Evolutionary conservation across 2,329 filamentous ascomycete species (phyloP).

Genomic region (Cladosporium sp.): DNA sequence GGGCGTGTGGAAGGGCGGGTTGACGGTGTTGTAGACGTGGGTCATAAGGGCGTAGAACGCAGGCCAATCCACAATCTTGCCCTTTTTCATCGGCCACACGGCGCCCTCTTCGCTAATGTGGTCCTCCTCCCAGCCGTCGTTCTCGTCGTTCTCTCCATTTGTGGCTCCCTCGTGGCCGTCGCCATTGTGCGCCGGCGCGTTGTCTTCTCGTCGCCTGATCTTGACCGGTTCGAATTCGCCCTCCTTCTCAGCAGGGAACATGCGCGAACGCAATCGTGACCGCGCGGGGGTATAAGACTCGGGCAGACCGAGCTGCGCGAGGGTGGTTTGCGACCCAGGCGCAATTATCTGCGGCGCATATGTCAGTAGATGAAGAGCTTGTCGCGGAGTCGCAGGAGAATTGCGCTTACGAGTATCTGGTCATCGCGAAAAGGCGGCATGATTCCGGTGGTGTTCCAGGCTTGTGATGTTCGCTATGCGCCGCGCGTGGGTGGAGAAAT

Average conservation of each 20-base stretch:
- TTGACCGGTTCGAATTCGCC: conserved; percentile 78
- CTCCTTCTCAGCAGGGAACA: conserved; percentile 75
- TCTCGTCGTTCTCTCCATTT: conserved; percentile 47
- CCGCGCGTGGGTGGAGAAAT: background rate
- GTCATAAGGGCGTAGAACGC: conserved; percentile 91
- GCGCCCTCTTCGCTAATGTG: conserved; percentile 81
- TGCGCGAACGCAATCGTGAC: conserved; percentile 80
- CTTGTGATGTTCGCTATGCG: background rate
- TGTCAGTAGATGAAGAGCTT: conserved; percentile 3
- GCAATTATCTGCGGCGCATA: conserved; percentile 51
- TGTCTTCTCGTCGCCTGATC: conserved; percentile 50
- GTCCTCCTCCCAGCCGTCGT: conserved; percentile 76
- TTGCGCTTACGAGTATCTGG: conserved; percentile 26
- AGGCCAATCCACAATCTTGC: conserved; percentile 81
- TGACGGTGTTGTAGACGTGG: conserved; percentile 83
- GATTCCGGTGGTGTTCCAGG: background rate
- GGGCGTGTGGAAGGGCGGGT: conserved; percentile 87
- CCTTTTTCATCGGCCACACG: conserved; percentile 75
- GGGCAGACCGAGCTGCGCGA: conserved; percentile 82
- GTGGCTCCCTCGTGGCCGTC: conserved; percentile 7
- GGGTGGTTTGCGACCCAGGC: conserved; percentile 79
- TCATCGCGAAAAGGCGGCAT: conserved; percentile 33
- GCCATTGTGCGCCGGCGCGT: conserved; percentile 9
- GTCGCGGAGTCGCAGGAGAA: background rate
- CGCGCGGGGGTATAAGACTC: conserved; percentile 89